Conservation (phyloP, 2,329 filamentous ascomycete species). For the Huntiella decipiens region DNA sequence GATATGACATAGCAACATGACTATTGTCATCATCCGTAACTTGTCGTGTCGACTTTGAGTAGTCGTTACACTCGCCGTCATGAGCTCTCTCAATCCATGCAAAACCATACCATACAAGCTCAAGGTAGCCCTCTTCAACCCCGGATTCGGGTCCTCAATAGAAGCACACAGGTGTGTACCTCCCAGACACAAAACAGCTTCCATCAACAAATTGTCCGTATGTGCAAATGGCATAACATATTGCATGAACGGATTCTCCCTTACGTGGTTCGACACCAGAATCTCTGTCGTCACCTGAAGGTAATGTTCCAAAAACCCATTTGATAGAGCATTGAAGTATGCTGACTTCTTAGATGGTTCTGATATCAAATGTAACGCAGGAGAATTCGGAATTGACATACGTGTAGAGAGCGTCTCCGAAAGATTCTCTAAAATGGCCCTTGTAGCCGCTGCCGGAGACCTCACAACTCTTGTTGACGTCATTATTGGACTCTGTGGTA, state of each 20-base stretch:
- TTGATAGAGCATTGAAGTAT: slow-evolving; percentile 7
- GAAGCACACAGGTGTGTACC: slow-evolving; percentile 11
- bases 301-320: slow-evolving; percentile 10
- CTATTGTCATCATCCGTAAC: slow-evolving; percentile 8
- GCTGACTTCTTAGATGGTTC: slow-evolving; percentile 4
- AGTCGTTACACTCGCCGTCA: slow-evolving; percentile 1
- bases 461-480: neutral
- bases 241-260: slow-evolving; percentile 10
- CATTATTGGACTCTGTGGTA: too few relatives aligned
- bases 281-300: slow-evolving; percentile 11
- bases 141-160: slow-evolving; percentile 8
- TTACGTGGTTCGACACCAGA: slow-evolving; percentile 9
- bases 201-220: slow-evolving; percentile 9
- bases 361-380: neutral
- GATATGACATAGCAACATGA: slow-evolving; percentile 11
- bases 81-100: slow-evolving; percentile 7
- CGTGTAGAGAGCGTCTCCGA: neutral
- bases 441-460: neutral
- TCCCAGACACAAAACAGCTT: slow-evolving; percentile 9
- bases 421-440: neutral
- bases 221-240: slow-evolving; percentile 11
- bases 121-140: slow-evolving; percentile 6
- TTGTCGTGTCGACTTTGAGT: slow-evolving; percentile 8
- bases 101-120: slow-evolving; percentile 8
- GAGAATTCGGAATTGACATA: slow-evolving; percentile 5